Conservation (phyloP, 2,329 filamentous ascomycete genomes). For the Ophiocordyceps camponoti-saundersi region DNA sequence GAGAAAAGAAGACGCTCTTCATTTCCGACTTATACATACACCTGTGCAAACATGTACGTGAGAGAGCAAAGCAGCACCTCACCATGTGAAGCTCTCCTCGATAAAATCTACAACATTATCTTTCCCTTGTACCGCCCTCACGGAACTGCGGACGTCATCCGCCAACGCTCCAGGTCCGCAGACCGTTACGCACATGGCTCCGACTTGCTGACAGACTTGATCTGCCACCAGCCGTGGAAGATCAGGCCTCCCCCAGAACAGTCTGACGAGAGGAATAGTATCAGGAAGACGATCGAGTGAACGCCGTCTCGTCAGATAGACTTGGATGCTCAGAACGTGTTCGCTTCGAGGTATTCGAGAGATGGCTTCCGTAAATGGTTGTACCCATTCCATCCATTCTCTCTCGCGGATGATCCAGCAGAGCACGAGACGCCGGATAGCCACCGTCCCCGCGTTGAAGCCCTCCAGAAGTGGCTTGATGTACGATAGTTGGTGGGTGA, state of each 20-base stretch:
- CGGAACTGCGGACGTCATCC: slow-evolving; percentile 56
- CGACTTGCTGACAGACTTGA: slow-evolving; percentile 66
- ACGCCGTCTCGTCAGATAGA: neutral
- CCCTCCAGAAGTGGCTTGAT: slow-evolving; percentile 60
- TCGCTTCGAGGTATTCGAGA: slow-evolving; percentile 63
- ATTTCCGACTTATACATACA: neutral
- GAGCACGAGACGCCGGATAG: slow-evolving; percentile 64
- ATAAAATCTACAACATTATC: slow-evolving; percentile 51
- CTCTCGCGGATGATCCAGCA: slow-evolving; percentile 87
- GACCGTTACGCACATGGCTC: slow-evolving; percentile 75
- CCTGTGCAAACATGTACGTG: neutral
- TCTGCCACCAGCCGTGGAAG: slow-evolving; percentile 58
- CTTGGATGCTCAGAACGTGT: slow-evolving; percentile 23
- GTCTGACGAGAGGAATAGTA: slow-evolving; percentile 43
- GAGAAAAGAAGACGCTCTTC: neutral
- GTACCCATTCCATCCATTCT: slow-evolving; percentile 82
- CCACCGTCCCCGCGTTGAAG: slow-evolving; percentile 52
- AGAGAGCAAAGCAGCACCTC: slow-evolving; percentile 3
- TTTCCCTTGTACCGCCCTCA: slow-evolving; percentile 43
- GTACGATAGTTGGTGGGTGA: slow-evolving; percentile 87
- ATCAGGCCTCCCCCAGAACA: slow-evolving; percentile 81
- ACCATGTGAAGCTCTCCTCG: slow-evolving; percentile 62
- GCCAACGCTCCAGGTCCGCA: slow-evolving; percentile 60
- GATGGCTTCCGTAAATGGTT: slow-evolving; percentile 63
- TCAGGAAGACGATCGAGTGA: neutral